These are phyloP conservation scores for Fremontodendron californicum DNA, from an alignment of 345 rosid genomes.

Conservation along the genomic window DNA sequence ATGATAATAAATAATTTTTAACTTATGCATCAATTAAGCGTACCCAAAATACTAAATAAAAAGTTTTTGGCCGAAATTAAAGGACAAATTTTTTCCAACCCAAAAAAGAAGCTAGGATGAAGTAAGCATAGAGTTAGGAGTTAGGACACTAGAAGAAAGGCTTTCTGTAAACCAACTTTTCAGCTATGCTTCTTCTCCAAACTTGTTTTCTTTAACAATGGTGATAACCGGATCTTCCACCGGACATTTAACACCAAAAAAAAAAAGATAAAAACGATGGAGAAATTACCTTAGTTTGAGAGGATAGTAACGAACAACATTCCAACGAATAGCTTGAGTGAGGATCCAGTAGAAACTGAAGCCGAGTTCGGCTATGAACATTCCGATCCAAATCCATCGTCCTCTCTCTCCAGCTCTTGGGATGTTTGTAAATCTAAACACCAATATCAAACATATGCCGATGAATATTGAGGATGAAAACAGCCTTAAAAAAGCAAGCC, in stretches of 20 bases:
- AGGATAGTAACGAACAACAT: constrained; percentile 22
- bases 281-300: constrained; percentile 32
- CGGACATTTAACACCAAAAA: no score
- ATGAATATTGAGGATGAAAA: constrained; percentile 29
- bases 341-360: constrained; percentile 52
- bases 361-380: constrained; percentile 39
- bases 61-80: no score
- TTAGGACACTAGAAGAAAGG: no score
- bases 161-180: no score
- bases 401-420: constrained; percentile 21
- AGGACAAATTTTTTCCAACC: no score
- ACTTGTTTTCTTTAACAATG: not conserved
- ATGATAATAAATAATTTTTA: no score
- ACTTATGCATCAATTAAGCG: no score
- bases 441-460: constrained; percentile 37
- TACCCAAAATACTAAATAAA: no score
- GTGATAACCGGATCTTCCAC: not conserved
- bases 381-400: constrained; percentile 39
- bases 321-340: constrained; percentile 49
- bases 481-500: constrained; percentile 23
- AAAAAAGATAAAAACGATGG: not conserved
- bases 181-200: no score
- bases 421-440: constrained; percentile 26
- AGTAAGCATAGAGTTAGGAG: no score
- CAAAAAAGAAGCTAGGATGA: no score